Base-by-base conservation (phyloP, 208 protist species). In the Trypanosomatidae sp. region DNA sequence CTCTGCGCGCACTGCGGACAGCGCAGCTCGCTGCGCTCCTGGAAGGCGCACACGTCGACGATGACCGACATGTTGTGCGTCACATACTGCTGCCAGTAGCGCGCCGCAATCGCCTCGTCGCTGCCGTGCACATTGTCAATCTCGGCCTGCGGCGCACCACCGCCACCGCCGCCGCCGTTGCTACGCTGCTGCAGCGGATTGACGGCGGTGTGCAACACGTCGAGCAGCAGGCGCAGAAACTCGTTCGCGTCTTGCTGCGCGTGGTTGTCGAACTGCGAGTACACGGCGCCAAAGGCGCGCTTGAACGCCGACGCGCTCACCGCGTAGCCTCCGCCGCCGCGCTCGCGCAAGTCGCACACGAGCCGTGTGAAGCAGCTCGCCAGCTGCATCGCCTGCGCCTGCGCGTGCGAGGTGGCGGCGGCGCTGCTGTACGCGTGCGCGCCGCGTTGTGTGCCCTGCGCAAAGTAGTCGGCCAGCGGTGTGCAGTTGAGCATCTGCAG, bases 211-310 rank as follows among this genome's bases (percentile, higher is more conserved):
- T 98, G 93, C 42, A 98, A 43, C 6, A 66, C 67, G 51, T 95
- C 89, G n/a, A 97, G 52, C 6, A 97, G 55, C 42, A 87, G 68
- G 0, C 81, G 64, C 35, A 98, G 54, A 71, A 96, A 92, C 44
- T 96, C 91, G 47, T 94, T 91, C 4, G 85, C 79, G 53, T 96
- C 91, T 53, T 96, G 91, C 47, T 96, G 91, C 21, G 28, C 59
- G 21, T 55, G 77, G 33, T 75, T 83, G 13, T 57, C 19, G 53
- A 96, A 94, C 1, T 61, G 53, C n/a, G 69, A 59, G 41, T 73
- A 84, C 22, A 83, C 53, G 4, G 68, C 53, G 11, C 71, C 86
- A 8, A 96, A 53, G 2, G 67, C 61, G 8, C 43, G 15, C 51
- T 96, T 96, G 33, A 97, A 84, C 7, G 53, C 43, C 11, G 71